These are phyloP conservation scores for Colletotrichum sojae DNA, from an alignment of 2,329 filamentous ascomycete species.

Conservation along the genomic window DNA sequence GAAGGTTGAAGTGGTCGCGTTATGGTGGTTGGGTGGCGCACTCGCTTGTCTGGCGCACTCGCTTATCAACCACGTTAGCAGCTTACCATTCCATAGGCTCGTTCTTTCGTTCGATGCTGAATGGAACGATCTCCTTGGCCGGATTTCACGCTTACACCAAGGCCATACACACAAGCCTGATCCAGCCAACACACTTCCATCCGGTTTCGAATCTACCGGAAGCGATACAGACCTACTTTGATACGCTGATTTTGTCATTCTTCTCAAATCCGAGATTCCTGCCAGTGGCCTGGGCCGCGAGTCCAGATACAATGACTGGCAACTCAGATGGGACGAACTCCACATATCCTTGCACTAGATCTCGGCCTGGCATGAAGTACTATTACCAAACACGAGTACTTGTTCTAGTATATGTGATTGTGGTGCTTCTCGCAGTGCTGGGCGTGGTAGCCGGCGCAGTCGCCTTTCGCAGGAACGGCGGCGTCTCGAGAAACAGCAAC, in stretches of 20 bases:
- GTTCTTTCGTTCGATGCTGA: conserved; percentile 48
- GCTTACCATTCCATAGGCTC: conserved; percentile 50
- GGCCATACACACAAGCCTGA: conserved; percentile 56
- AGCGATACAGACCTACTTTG: conserved; percentile 47
- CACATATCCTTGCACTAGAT: conserved; percentile 46
- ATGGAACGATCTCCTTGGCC: conserved; percentile 47
- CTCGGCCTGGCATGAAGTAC: conserved; percentile 47
- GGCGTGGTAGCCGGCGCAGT: conserved; percentile 47
- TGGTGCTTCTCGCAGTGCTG: conserved; percentile 45
- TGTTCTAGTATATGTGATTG: conserved; percentile 50
- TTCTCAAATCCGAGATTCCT: conserved; percentile 51
- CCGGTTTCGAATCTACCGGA: conserved; percentile 43
- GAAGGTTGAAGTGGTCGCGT: no score
- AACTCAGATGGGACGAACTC: conserved; percentile 9
- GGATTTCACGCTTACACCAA: conserved; percentile 47
- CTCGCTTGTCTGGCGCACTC: no score
- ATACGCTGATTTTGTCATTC: conserved; percentile 52
- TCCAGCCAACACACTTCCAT: conserved; percentile 49
- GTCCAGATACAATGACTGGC: conserved; percentile 32
- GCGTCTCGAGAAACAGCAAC: conserved; percentile 48
- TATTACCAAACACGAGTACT: conserved; percentile 47
- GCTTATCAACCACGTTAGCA: no score
- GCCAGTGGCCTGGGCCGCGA: conserved; percentile 50
- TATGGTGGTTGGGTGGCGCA: no score
- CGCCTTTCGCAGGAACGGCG: conserved; percentile 49